Evolutionary conservation across 768 basidiomycete species (phyloP).

Genomic region (Suillus cothurnatus): DNA sequence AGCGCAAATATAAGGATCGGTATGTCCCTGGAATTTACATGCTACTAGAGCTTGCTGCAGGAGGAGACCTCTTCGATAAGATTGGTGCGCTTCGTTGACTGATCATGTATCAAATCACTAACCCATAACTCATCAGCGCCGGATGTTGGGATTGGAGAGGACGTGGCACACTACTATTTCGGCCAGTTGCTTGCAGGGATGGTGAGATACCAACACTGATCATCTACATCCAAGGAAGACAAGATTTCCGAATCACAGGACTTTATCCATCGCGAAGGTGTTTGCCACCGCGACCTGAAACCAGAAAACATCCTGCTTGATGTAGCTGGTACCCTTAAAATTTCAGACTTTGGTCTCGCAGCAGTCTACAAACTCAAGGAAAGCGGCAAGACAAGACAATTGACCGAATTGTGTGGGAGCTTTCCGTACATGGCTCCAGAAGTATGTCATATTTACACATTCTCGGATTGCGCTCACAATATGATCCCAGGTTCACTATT

Average conservation of each 20-base stretch:
- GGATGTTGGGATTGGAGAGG: constrained; percentile 83
- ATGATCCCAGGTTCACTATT: constrained; percentile 57
- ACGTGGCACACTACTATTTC: constrained; percentile 91
- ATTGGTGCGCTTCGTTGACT: constrained; percentile 65
- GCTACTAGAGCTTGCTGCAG: constrained; percentile 88
- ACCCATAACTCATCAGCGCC: constrained; percentile 57
- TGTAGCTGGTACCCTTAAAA: constrained; percentile 81
- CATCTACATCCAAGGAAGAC: constrained; percentile 6
- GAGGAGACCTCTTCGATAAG: constrained; percentile 98
- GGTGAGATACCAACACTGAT: constrained; percentile 43
- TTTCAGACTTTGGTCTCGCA: constrained; percentile 94
- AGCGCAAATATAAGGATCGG: constrained; percentile 52
- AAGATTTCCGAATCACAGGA: constrained; percentile 42
- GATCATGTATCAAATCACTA: background rate
- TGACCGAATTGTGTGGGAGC: constrained; percentile 88
- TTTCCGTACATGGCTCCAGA: constrained; percentile 95
- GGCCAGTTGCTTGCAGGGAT: constrained; percentile 82
- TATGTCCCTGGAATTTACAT: constrained; percentile 89
- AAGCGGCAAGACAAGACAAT: constrained; percentile 68
- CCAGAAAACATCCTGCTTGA: constrained; percentile 94
- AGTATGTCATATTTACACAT: constrained; percentile 43
- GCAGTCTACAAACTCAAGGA: constrained; percentile 87
- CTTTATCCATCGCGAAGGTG: constrained; percentile 86
- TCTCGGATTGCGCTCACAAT: background rate
- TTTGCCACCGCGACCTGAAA: constrained; percentile 96